Evolutionary conservation across 768 basidiomycete species (phyloP), one percentile per base, ranked within the genome.

Genomic region (Dioszegia aurantiaca): DNA sequence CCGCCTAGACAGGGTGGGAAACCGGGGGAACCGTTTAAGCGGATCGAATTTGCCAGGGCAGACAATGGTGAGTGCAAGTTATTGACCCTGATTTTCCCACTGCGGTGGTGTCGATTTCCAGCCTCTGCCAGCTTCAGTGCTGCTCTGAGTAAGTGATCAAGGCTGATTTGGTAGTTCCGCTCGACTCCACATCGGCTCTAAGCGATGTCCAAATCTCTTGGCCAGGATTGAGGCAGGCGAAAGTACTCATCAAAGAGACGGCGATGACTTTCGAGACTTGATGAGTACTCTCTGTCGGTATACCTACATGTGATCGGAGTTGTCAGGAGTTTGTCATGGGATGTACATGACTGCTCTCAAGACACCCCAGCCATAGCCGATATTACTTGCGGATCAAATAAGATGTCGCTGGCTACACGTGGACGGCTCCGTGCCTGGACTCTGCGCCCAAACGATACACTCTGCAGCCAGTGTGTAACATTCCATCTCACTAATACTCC

Each of bases 1-100:
- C 93, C 91, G 1, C 94, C 95, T 4, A 80, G 90, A 28, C 92
- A 97, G 76, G 91, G 92, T 0, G 82, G 85, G 65, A 80, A 83
- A 24, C 24, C 36, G 6, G 88, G 90, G 16, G 83, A 87, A 46
- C 90, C 95, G 0, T 98, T 84, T 81, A 98, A 94, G 77, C 87
- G 85, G 2, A 81, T 93, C 48, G 83, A 83, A 37, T 95, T 95
- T 76, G 86, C 88, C 59, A 81, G 95, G 10, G 90, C 89, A 0
- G 83, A 86, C 44, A 87, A 87, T 70, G 88, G 92, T 90, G 64
- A 68, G 84, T 75, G n/a, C n/a, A n/a, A n/a, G n/a, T n/a, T n/a
- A n/a, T n/a, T n/a, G n/a, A n/a, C n/a, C n/a, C n/a, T n/a, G n/a
- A n/a, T n/a, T n/a, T n/a, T n/a, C n/a, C n/a, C n/a, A n/a, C n/a